Base-by-base conservation (phyloP, 139 green algal species). In the Volvox reticuliferus region DNA sequence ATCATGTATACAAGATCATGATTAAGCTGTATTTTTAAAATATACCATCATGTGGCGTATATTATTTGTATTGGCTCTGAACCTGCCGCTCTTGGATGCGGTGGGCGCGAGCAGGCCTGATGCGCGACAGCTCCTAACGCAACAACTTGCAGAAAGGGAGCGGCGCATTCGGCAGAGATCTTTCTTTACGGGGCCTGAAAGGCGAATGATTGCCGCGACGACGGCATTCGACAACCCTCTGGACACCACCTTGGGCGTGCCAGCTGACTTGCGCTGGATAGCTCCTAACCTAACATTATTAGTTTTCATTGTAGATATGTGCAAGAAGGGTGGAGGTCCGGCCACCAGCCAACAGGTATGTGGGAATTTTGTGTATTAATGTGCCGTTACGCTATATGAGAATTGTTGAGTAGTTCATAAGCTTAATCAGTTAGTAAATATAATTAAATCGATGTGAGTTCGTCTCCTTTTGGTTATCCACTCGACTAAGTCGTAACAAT, bases 261-360 rank as follows among this genome's bases (percentile, higher is more conserved):
- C 61, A 13, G 22, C 30, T 6, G 81, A 87, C 62, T 14, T 89
- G 0, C 37, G 85, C 13, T 89, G 85, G 85, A 71, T 24, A 16
- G 85, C 85, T 20, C 85, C 85, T 36, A 21, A 26, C 2, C 36
- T 82, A 3, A 50, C 55, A 55, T 1, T 71, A 12, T 16, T 89
- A 18, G 33, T 89, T 1, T 82, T 89, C 37, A 89, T 89, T 16
- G n/a, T 82, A 1, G 50, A 89, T 28, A 89, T 89, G 85, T 89
- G 85, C 44, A 61, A 71, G 33, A 89, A 89, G 44, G 85, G 85
- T 12, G 68, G 68, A 68, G 85, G 85, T n/a, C 18, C 44, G 2
- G 85, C 68, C 12, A 44, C 83, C n/a, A 80, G 12, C 55, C 67
- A n/a, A 5, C 24, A 80, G 35, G 83, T 89, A 50, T 2, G 82